Base-by-base conservation (phyloP, 2,329 filamentous ascomycete species). In the Alternaria sp. region DNA sequence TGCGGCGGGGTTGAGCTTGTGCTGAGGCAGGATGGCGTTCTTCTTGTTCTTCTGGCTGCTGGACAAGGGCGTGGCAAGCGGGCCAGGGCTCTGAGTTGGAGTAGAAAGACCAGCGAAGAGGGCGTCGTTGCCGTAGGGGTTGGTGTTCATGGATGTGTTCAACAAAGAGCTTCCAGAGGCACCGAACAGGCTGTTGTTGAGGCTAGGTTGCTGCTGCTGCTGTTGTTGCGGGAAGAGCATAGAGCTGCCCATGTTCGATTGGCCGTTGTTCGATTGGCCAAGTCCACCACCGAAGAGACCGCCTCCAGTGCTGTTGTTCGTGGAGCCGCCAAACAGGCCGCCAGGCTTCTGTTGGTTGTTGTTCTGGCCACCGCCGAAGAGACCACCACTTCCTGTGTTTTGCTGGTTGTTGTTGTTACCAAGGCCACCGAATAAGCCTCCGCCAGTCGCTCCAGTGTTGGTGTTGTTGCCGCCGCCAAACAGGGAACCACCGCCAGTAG, bases 121-220 rank as follows among this genome's bases (percentile, higher is more conserved):
- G 1, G 93, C 92, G 46, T 92, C 88, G 54, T 92, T 93, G 41
- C 95, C 95, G 73, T 96, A 99, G 0, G 96, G 94, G 53, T 91
- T 93, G n/a, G 89, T 93, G 72, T 91, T 80, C 65, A 83, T 81
- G 22, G 74, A 77, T 49, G 85, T 85, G 63, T 84, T 82, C 61
- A 86, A 82, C 41, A 77, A 46, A 22, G 74, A 73, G 60, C 83
- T 84, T 57, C 84, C 83, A 7, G 81, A 81, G 49, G 74, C 77
- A n/a, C 86, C 86, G 64, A 88, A 88, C 24, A 88, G 65, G 68
- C 84, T 82, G 62, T 76, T 79, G 62, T 71, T 74, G 55, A 75
- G 70, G 9, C 67, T 63, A 34, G 73, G 74, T 59, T 80, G 78
- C 49, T 79, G 75, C 49, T 81, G 80, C 54, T 80, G 79, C 53